Base-by-base conservation (phyloP, 2,329 filamentous ascomycete genomes). In the Clonostachys rhizophaga region DNA sequence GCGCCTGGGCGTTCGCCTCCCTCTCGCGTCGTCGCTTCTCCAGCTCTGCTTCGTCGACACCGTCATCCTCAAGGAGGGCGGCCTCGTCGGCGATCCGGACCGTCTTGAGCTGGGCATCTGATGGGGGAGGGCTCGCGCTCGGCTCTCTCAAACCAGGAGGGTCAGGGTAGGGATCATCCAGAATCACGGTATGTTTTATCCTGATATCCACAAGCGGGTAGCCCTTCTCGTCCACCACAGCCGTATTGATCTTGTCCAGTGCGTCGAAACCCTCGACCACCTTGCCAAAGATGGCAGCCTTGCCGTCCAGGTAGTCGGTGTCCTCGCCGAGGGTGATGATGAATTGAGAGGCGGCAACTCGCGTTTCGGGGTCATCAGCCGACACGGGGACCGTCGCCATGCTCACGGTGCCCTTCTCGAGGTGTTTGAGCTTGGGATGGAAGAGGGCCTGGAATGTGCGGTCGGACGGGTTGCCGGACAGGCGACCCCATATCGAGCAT, bases 241-340 rank as follows among this genome's bases (percentile, higher is more conserved):
- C 83, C 36, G 83, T 80, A 63, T 97, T 96, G 69, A 97, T 90
- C 70, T 92, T 95, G 62, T 97, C 91, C 45, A 99, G 71, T 9
- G 84, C 86, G 67, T 97, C 92, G 54, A 97, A 96, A 0, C 94
- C 94, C 67, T 99, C 92, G 1, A 96, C 94, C 0, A 97, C 91
- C 57, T 91, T 91, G 49, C 91, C 92, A 62, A 97, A 99, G 42
- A 96, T 87, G 30, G 91, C 89, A n/a, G 89, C 91, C 63, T 94
- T 95, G 52, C 89, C 91, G 61, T 99, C 90, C 34, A 97, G 70
- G 61, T 87, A 95, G 60, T 96, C 91, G 3, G 95, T 84, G 51
- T 94, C 85, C 53, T 95, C 89, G 36, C 89, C 91, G 5, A 96
- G 75, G 1, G 92, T 96, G 50, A 99, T 83, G 58, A 97, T 85